These are phyloP conservation scores for Clavispora carvajalis DNA, from an alignment of 805 yeast species.

Conservation along the genomic window DNA sequence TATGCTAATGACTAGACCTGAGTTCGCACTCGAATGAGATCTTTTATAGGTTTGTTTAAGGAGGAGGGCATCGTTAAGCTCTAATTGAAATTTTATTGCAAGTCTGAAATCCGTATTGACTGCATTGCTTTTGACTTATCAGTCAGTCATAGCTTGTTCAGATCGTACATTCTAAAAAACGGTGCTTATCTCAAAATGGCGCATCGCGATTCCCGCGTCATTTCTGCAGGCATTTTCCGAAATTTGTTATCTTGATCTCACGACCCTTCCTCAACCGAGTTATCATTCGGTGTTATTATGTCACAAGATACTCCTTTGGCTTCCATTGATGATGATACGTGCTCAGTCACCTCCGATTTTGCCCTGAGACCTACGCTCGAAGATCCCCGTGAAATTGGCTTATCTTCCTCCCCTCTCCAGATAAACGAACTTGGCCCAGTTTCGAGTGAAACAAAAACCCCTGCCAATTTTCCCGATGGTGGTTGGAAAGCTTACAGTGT, in stretches of 20 bases:
- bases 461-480: constrained; percentile 46
- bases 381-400: not conserved
- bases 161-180: too few relatives aligned
- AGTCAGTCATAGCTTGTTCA: too few relatives aligned
- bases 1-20: constrained; percentile 13
- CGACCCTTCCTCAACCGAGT: not conserved
- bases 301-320: not conserved
- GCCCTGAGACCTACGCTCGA: not conserved
- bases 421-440: not conserved
- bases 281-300: not conserved
- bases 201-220: not conserved
- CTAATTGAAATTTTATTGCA: too few relatives aligned
- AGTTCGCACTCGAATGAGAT: not conserved
- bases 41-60: too few relatives aligned
- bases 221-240: not conserved
- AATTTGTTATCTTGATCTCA: too few relatives aligned
- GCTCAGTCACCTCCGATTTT: not conserved
- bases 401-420: not conserved
- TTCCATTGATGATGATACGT: not conserved
- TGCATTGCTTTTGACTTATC: too few relatives aligned
- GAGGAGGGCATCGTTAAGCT: too few relatives aligned
- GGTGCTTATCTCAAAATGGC: too few relatives aligned
- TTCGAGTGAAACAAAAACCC: not conserved
- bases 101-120: too few relatives aligned
- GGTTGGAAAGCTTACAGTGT: constrained; percentile 53